Base-by-base conservation (phyloP, 2,329 filamentous ascomycete species). In the Neonectria hederae region DNA sequence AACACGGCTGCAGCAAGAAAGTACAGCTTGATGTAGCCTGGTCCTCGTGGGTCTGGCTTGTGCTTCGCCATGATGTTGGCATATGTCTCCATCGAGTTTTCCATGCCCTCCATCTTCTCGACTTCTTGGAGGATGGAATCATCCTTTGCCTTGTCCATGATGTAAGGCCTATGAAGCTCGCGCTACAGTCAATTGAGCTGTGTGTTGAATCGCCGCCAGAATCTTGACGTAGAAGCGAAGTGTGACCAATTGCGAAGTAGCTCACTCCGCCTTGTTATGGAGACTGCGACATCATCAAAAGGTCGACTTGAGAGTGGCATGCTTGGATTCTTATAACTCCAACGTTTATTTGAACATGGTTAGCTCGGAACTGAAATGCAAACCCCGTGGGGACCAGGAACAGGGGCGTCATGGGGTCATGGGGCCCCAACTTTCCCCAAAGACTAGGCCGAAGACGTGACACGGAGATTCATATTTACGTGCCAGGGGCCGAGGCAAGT, bases 1-100 rank as follows among this genome's bases (percentile, higher is more conserved):
- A 76, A 80, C 49, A 72, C 60, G 5, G 65, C 51, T 4, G 38
- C 24, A 26, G 58, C 62, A 28, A 61, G 38, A 10, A 55, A 14
- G 26, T 67, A 67, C 42, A 67, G 42, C 49, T 63, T 55, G 3
- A 63, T 46, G 60, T 65, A 65, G 6, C 65, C 65, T 10, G 52
- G 49, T 6, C 65, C 65, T 53, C 63, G 54, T 1, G 65, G 65
- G 28, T 65, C 54, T 10, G 65, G 65, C 17, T 63, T 63, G 49
- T 63, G 40, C 30, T 59, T 46, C n/a, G 60, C 60, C 60, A 63
- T 63, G n/a, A 63, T 59, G 14, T 49, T 63, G 54, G 60, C 60
- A 22, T 59, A 63, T 3, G 60, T 63, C 48, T 58, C 49, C 26
- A 59, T 53, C 21, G 48, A 53, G 46, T 61, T 26, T 9, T 38